Conservation (phyloP, 2,329 filamentous ascomycete genomes). For the Penicillium psychrosexuale region DNA sequence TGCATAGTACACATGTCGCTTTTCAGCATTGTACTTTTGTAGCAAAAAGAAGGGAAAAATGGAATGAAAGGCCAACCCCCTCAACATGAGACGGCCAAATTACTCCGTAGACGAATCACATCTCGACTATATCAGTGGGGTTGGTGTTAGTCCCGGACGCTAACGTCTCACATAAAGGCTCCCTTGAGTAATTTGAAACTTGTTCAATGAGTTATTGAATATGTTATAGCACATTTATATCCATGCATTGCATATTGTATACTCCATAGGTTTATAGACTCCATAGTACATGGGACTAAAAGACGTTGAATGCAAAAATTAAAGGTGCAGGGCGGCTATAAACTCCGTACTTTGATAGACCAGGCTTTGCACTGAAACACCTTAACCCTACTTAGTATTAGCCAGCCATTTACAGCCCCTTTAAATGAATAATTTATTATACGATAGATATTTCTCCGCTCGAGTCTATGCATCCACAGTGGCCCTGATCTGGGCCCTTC, state of each 20-base stretch:
- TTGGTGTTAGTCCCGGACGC: conserved; percentile 22
- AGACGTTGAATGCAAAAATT: background rate
- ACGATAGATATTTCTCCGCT: background rate
- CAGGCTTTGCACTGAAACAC: background rate
- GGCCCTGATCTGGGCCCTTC: background rate
- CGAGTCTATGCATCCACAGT: background rate
- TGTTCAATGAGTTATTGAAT: background rate
- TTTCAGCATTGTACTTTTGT: background rate
- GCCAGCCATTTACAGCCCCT: background rate
- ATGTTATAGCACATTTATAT: background rate
- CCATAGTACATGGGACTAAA: background rate
- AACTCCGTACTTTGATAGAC: background rate
- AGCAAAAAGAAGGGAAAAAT: background rate
- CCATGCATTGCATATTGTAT: background rate
- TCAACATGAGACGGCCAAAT: background rate
- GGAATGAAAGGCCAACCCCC: background rate
- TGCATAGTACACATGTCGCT: background rate
- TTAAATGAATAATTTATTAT: background rate
- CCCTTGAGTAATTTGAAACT: conserved; percentile 9
- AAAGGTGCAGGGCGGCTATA: no score
- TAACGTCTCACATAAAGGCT: conserved; percentile 25
- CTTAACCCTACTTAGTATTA: background rate
- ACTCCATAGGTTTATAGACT: no score
- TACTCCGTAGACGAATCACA: conserved; percentile 4
- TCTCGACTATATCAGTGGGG: conserved; percentile 17